Evolutionary conservation across 2,329 filamentous ascomycete species (phyloP), one percentile per base, ranked within the genome.

Genomic region (Aspergillus sp.): DNA sequence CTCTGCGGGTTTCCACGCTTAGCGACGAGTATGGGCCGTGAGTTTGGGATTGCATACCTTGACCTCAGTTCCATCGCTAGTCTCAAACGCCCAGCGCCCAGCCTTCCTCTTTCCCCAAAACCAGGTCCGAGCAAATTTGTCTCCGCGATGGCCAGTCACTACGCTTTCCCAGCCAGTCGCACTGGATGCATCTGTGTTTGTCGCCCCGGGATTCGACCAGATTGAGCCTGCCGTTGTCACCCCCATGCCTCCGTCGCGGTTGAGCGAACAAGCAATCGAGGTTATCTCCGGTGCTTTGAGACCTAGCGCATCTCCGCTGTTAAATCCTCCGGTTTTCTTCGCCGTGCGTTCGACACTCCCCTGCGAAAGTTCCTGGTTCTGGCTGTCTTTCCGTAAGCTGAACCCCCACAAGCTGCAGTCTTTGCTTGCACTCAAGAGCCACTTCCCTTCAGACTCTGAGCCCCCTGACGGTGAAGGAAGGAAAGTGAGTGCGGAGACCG

Each of bases 81-180:
- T 95, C 43, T 83, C 78, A 46, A 98, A 85, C 1, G 83, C 81
- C 91, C 91, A 98, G 42, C 91, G 74, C 8, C 91, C 91, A 30
- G 91, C 88, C 48, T 82, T 79, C 61, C 93, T 95, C 35, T 86
- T 80, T 4, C 89, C 91, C 88, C 91, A 96, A 62, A 95, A 95
- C 91, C 91, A 98, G 1, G 91, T 96, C 33, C 91, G 77, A 12
- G 86, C 91, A 52, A 75, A 83, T 27, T 78, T 73, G 51, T 96
- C 89, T 32, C 81, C 77, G 51, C 80, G 80, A 55, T 98, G 93
- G 7, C 86, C 89, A 3, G 91, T 98, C 2, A 98, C 76, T 5
- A 98, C 79, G 52, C 89, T 95, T 59, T 98, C 93, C 91, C 91
- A 98, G 1, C 91, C 91, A 2, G 88, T 94, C 66, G 78, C 78